Evolutionary conservation across 306 rosid genomes (phyloP).

Genomic region (Cicer pinnatifidum): DNA sequence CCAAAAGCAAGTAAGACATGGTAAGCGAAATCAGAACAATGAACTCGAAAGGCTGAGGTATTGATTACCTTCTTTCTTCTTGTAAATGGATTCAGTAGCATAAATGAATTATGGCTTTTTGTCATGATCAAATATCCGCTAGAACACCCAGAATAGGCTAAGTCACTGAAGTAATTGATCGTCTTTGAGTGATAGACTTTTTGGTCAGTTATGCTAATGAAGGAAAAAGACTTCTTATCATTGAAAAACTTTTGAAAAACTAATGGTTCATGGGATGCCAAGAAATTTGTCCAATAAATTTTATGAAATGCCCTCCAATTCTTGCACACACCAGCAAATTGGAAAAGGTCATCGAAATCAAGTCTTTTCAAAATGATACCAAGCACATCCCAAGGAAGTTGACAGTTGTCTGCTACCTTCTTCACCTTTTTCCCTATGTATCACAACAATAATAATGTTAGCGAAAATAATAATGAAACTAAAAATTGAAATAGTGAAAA

Average conservation of each 20-base stretch:
- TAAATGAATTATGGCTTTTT: not conserved
- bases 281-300: not conserved
- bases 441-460: not conserved
- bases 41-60: not conserved
- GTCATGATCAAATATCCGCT: not conserved
- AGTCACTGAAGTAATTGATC: not conserved
- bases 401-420: too few relatives aligned
- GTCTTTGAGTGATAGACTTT: not conserved
- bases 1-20: not conserved
- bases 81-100: not conserved
- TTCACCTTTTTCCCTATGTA: too few relatives aligned
- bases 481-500: slow-evolving; percentile 5
- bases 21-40: too few relatives aligned
- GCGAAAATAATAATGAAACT: not conserved
- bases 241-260: too few relatives aligned
- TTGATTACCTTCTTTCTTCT: not conserved
- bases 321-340: not conserved
- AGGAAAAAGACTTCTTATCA: not conserved
- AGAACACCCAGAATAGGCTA: not conserved
- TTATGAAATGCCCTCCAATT: not conserved
- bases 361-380: not conserved
- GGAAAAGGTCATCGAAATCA: not conserved
- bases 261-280: not conserved
- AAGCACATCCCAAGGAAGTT: not conserved
- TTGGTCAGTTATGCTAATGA: not conserved